phyloP scores from a whole-genome alignment of 495 filamentous ascomycete genomes.

The Penicillium bialowiezense region DNA sequence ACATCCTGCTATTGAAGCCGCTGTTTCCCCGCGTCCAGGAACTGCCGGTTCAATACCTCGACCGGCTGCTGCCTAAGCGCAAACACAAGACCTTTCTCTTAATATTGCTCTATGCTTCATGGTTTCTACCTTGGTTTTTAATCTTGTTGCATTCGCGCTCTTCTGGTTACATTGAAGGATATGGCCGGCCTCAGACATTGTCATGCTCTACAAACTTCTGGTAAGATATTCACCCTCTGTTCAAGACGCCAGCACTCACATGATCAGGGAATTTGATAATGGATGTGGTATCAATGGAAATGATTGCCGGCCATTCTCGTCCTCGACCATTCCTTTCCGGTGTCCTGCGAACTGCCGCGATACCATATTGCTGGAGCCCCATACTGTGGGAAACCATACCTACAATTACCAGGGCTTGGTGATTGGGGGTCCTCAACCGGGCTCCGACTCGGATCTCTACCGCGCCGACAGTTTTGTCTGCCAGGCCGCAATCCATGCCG shows the following conservation, averaged over 20 bases:
- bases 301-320: constrained; percentile 75
- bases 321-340: constrained; percentile 66
- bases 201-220: constrained; percentile 63
- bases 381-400: constrained; percentile 71
- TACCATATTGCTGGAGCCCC: constrained; percentile 64
- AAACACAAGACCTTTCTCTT: constrained; percentile 58
- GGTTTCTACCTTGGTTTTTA: constrained; percentile 70
- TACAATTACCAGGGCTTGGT: constrained; percentile 69
- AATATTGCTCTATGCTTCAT: constrained; percentile 60
- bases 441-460: constrained; percentile 52
- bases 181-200: constrained; percentile 62
- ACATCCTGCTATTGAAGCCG: constrained; percentile 62
- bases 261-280: constrained; percentile 62
- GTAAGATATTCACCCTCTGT: too few species aligned
- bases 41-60: constrained; percentile 61
- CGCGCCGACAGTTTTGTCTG: constrained; percentile 84
- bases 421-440: constrained; percentile 64
- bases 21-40: constrained; percentile 68
- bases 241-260: too few species aligned
- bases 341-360: constrained; percentile 75
- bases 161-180: constrained; percentile 64
- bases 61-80: constrained; percentile 60
- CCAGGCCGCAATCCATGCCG: constrained; percentile 75
- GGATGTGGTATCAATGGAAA: constrained; percentile 77
- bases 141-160: constrained; percentile 63